Conservation (phyloP, 2,329 filamentous ascomycete genomes). For the Pyricularia grisea region DNA sequence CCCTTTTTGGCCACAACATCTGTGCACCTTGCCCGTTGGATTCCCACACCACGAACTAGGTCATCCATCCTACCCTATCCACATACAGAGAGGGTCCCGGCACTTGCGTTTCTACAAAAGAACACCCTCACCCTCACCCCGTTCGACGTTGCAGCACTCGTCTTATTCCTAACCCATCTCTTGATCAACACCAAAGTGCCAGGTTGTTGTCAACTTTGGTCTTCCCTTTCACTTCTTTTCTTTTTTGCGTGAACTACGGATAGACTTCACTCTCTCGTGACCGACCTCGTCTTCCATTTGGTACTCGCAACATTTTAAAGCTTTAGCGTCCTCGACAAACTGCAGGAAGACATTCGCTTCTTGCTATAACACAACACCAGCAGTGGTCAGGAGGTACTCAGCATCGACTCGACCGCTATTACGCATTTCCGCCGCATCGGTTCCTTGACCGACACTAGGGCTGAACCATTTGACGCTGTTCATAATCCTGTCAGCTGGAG, state of each 20-base stretch:
- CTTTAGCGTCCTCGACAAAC: neutral
- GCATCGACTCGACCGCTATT: neutral
- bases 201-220: neutral
- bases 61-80: neutral
- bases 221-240: slow-evolving; percentile 10
- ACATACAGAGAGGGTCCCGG: slow-evolving; percentile 4
- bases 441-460: neutral
- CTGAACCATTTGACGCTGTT: neutral
- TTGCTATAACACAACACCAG: slow-evolving; percentile 5
- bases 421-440: neutral
- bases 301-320: neutral
- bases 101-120: slow-evolving; percentile 6
- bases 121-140: slow-evolving; percentile 1
- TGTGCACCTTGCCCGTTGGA: slow-evolving; percentile 5
- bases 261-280: neutral
- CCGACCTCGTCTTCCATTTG: neutral
- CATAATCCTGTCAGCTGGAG: slow-evolving; percentile 1
- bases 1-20: slow-evolving; percentile 2
- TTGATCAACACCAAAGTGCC: slow-evolving; percentile 1
- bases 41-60: neutral
- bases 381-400: neutral
- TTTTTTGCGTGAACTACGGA: slow-evolving; percentile 2
- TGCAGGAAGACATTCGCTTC: slow-evolving; percentile 10
- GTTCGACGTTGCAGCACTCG: neutral
- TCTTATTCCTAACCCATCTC: neutral